Conservation (phyloP, 2,329 filamentous ascomycete species). For the Dactylellina drechsleri region DNA sequence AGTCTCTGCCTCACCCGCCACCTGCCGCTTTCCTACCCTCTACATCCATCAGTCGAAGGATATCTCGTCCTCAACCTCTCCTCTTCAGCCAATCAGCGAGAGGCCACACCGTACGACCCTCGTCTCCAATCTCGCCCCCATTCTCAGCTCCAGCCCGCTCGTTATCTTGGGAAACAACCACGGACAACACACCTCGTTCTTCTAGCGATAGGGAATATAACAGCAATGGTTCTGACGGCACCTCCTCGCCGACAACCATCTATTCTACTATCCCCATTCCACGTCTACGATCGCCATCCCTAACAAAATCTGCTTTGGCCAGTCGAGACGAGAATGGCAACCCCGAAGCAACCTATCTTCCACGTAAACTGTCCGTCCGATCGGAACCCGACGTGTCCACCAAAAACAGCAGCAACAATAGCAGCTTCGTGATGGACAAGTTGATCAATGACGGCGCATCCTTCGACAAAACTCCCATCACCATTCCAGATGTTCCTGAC, state of each 20-base stretch:
- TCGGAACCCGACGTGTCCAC: constrained; percentile 16
- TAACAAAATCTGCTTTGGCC: constrained; percentile 46
- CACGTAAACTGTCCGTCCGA: constrained; percentile 21
- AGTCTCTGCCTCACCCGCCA: constrained; percentile 15
- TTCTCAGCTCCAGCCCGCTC: constrained; percentile 46
- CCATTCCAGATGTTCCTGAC: constrained; percentile 21
- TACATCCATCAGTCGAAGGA: constrained; percentile 22
- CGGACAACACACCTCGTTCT: constrained; percentile 37
- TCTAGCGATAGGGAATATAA: constrained; percentile 49
- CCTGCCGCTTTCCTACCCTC: constrained; percentile 21
- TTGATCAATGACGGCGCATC: constrained; percentile 2
- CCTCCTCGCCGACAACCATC: constrained; percentile 50
- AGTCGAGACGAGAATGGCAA: constrained; percentile 42
- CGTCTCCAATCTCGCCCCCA: constrained; percentile 27
- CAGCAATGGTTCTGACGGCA: constrained; percentile 44
- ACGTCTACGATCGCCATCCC: constrained; percentile 34
- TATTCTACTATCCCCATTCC: constrained; percentile 42
- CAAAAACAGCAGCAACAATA: constrained; percentile 28
- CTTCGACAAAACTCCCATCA: constrained; percentile 8
- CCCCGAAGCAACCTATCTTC: constrained; percentile 22
- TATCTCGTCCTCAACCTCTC: constrained; percentile 43
- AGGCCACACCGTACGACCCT: constrained; percentile 11
- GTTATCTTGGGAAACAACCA: constrained; percentile 45
- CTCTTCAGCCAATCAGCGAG: constrained; percentile 8
- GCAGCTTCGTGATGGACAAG: constrained; percentile 38